These are phyloP conservation scores for Tuber microsphaerosporum DNA, from an alignment of 495 filamentous ascomycete genomes.

Conservation along the genomic window DNA sequence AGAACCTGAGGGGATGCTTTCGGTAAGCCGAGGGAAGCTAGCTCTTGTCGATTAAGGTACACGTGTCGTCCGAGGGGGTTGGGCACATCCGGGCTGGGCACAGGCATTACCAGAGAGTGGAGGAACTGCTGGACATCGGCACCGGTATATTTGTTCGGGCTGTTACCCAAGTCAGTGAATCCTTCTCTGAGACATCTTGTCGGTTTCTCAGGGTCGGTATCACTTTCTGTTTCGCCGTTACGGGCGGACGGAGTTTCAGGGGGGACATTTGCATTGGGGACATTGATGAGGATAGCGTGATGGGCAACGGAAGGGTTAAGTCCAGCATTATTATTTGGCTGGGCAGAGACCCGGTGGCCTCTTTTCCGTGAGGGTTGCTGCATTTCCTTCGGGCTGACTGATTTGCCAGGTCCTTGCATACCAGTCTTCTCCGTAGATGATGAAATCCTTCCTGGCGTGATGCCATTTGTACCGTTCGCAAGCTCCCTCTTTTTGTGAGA, in stretches of 20 bases:
- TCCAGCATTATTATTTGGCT: constrained; percentile 13
- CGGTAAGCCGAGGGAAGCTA: constrained; percentile 22
- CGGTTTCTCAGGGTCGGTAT: constrained; percentile 35
- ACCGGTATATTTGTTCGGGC: constrained; percentile 24
- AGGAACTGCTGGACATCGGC: constrained; percentile 23
- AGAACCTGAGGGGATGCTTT: constrained; percentile 23
- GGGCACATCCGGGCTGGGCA: constrained; percentile 1
- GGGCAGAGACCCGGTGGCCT: constrained; percentile 22
- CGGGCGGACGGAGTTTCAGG: constrained; percentile 9
- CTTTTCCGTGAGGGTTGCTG: constrained; percentile 45
- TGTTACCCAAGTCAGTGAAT: constrained; percentile 25
- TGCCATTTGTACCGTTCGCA: constrained; percentile 45
- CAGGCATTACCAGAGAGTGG: constrained; percentile 14
- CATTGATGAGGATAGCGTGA: neutral
- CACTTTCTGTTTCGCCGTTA: constrained; percentile 32
- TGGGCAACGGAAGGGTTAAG: constrained; percentile 11
- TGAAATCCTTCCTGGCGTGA: constrained; percentile 42
- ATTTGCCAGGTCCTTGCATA: constrained; percentile 25
- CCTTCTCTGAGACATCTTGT: constrained; percentile 26
- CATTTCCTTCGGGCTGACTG: constrained; percentile 53
- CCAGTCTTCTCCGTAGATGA: constrained; percentile 38
- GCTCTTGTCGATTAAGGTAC: constrained; percentile 19
- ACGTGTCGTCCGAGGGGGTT: constrained; percentile 8
- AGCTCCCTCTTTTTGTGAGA: constrained; percentile 49
- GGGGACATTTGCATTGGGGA: neutral